Evolutionary conservation across 1,284 basidiomycete genomes (phyloP), one percentile per base, ranked within the genome.

Genomic region (Pseudozyma hubeiensis): DNA sequence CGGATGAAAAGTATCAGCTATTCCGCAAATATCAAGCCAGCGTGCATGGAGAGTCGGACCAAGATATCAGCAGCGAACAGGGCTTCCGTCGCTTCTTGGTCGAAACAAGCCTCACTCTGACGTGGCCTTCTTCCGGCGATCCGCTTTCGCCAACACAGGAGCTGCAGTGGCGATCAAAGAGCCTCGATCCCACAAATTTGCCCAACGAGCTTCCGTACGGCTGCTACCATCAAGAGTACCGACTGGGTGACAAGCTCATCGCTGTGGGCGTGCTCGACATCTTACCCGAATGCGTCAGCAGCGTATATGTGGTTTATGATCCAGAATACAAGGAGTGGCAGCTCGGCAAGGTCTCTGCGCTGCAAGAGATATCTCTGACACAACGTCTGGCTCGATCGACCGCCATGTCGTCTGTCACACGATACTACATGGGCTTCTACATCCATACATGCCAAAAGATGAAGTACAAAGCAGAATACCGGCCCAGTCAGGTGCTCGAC

Each of bases 271-370:
- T 99, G 13, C 87, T 99, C 60, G 97, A 99, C 83, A 91, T 99
- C 58, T 87, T 99, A 7, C 96, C 95, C 0, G 83, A 84, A 31
- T 95, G 96, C 75, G 91, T 99, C 5, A 96, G 93, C 14, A 93
- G 92, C 72, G 96, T 99, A 9, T 99, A 99, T 85, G 95, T 98
- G 84, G 91, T 96, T 86, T 98, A 97, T 86, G 90, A 94, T 79
- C 89, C 90, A 8, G 87, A 87, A 37, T 95, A 90, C 88, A 90
- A 92, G 43, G 87, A 87, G 46, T 89, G 89, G 80, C 91, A 91
- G 11, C 83, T 97, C 30, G 96, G 97, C 47, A 97, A 96, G 87
- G 60, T 79, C 9, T 69, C 70, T 31, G 81, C 77, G 14, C 50
- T 80, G 55, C 72, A 79, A 31, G 80, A 83, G 51, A 73, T 79